These are phyloP conservation scores for Lactarius deliciosus DNA, from an alignment of 768 basidiomycete species.

Conservation along the genomic window DNA sequence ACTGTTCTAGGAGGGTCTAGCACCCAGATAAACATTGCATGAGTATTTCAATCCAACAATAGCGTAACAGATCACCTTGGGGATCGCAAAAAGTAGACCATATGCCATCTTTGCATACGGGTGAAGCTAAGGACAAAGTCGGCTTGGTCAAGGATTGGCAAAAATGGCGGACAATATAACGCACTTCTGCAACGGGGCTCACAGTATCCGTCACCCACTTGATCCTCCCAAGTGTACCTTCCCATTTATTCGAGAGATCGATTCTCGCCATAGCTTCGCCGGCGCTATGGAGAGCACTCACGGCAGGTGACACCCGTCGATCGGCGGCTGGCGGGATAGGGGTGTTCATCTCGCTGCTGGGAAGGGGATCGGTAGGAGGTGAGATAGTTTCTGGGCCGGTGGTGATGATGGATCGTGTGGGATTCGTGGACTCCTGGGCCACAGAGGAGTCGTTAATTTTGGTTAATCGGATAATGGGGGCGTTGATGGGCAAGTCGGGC, in stretches of 20 bases:
- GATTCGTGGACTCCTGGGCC: neutral
- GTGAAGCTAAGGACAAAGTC: neutral
- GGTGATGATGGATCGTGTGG: neutral
- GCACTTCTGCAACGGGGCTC: neutral
- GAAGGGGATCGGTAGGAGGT: neutral
- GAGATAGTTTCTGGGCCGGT: neutral
- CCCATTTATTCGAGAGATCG: neutral
- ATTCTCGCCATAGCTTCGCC: neutral
- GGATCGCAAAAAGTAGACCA: neutral
- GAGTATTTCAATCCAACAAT: neutral
- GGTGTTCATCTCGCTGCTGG: too few relatives aligned
- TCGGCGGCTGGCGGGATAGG: too few relatives aligned
- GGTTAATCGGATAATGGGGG: too few relatives aligned
- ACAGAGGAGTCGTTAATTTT: neutral
- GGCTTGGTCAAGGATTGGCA: neutral
- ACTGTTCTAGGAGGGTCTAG: slow-evolving; percentile 1
- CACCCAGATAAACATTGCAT: neutral
- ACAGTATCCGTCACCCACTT: neutral
- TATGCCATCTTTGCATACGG: slow-evolving; percentile 3
- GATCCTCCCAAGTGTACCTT: neutral
- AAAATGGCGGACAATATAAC: neutral
- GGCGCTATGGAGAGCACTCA: neutral
- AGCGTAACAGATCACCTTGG: neutral
- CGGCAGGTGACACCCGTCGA: too few relatives aligned
- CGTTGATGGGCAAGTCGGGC: neutral